Percentiles rank a stretch among this genome's conserved stretches.
Evolutionary conservation across 768 basidiomycete genomes (phyloP).

Genomic region (Leucogyrophana mollusca): DNA sequence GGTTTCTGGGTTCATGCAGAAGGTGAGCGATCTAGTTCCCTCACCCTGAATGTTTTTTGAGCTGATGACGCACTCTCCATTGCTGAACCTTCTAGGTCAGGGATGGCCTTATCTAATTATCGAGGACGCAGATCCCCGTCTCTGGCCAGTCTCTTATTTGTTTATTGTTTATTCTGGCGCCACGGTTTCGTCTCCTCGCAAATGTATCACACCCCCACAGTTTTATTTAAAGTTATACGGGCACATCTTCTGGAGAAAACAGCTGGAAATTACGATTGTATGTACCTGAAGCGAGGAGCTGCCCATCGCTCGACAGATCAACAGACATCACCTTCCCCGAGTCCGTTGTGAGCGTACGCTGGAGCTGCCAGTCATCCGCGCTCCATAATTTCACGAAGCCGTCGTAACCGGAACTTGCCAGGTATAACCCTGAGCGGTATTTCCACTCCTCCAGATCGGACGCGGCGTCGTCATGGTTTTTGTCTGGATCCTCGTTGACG

Average conservation of each 20-base stretch:
- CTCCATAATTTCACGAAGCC: slow-evolving; percentile 96
- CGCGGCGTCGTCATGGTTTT: slow-evolving; percentile 24
- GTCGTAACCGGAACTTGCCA: slow-evolving; percentile 93
- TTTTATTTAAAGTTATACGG: slow-evolving; percentile 23
- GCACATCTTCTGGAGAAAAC: slow-evolving; percentile 74
- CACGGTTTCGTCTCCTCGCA: slow-evolving; percentile 11
- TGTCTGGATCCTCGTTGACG: slow-evolving; percentile 28
- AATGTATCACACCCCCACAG: slow-evolving; percentile 31
- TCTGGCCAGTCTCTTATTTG: slow-evolving; percentile 8
- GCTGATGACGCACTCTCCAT: slow-evolving; percentile 18
- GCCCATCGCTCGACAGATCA: slow-evolving; percentile 82
- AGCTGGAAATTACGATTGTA: slow-evolving; percentile 95
- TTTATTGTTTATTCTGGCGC: not conserved
- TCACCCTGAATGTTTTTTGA: slow-evolving; percentile 18
- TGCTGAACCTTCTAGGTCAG: slow-evolving; percentile 29
- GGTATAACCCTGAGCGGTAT: slow-evolving; percentile 87
- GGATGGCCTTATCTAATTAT: slow-evolving; percentile 39
- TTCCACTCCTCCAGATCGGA: slow-evolving; percentile 57
- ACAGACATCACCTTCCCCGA: slow-evolving; percentile 99
- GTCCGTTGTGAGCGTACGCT: slow-evolving; percentile 87
- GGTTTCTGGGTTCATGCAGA: slow-evolving; percentile 90
- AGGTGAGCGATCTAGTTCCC: slow-evolving; percentile 44
- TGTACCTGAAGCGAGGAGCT: slow-evolving; percentile 83
- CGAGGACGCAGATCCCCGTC: slow-evolving; percentile 2
- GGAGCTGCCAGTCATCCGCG: slow-evolving; percentile 95